Conservation (phyloP, 2,329 filamentous ascomycete species). For the Tolypocladium guangdongense region DNA sequence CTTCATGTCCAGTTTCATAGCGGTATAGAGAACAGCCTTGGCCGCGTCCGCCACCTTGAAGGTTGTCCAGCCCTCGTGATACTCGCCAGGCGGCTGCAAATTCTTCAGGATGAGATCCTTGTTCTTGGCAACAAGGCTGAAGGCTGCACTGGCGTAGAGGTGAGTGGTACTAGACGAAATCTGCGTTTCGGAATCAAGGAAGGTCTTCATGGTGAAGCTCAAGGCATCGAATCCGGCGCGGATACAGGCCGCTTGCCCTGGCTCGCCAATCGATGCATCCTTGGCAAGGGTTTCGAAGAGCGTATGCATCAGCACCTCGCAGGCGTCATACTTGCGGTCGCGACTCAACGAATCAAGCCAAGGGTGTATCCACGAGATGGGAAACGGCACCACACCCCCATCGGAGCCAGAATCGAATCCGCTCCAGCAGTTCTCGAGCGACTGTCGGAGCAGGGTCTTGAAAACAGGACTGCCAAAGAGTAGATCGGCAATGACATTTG, state of each 20-base stretch:
- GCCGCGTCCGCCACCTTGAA: constrained; percentile 34
- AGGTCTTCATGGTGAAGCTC: constrained; percentile 44
- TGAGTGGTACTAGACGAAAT: constrained; percentile 41
- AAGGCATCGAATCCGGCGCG: constrained; percentile 53
- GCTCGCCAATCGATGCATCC: constrained; percentile 40
- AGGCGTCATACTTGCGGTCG: constrained; percentile 67
- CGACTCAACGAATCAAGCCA: constrained; percentile 70
- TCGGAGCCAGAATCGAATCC: constrained; percentile 27
- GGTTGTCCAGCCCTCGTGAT: constrained; percentile 25
- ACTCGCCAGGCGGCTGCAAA: constrained; percentile 14
- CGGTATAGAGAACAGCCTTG: constrained; percentile 37
- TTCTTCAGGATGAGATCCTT: constrained; percentile 44
- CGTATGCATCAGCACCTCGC: constrained; percentile 65
- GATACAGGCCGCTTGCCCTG: constrained; percentile 50
- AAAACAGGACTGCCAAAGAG: constrained; percentile 65
- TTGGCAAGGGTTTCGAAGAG: constrained; percentile 56
- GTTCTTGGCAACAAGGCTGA: constrained; percentile 55
- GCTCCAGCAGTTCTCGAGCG: constrained; percentile 35
- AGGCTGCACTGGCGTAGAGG: constrained; percentile 52
- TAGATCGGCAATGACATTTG: constrained; percentile 71
- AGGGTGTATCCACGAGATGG: constrained; percentile 67
- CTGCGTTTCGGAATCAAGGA: constrained; percentile 33
- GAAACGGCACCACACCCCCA: constrained; percentile 42
- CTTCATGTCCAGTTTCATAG: constrained; percentile 36
- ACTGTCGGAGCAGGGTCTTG: constrained; percentile 48